These are phyloP conservation scores for Phlebopus sp. DNA, from an alignment of 1,284 basidiomycete genomes.

Conservation along the genomic window DNA sequence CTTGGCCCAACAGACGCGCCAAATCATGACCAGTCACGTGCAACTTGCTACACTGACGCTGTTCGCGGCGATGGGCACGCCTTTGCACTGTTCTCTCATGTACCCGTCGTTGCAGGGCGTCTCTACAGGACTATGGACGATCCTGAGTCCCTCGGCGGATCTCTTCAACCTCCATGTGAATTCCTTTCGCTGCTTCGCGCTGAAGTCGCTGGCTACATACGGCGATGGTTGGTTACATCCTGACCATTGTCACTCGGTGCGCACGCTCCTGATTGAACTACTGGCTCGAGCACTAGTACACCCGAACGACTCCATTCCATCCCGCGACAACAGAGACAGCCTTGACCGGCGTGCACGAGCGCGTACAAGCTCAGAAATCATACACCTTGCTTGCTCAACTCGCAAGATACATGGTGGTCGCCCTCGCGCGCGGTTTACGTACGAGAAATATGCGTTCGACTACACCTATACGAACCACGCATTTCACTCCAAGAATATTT, in stretches of 20 bases:
- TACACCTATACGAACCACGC: not conserved
- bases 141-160: conserved; percentile 10
- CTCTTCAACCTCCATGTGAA: conserved; percentile 11
- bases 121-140: not conserved
- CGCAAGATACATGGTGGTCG: conserved; percentile 5
- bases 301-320: not conserved
- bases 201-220: conserved; percentile 1
- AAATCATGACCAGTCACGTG: too few species aligned
- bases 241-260: not conserved
- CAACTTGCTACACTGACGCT: too few species aligned
- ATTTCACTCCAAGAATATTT: not conserved
- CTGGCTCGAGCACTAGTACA: not conserved
- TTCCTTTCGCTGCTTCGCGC: conserved; percentile 17
- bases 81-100: conserved; percentile 2
- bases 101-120: conserved; percentile 7
- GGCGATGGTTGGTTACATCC: conserved; percentile 1
- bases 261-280: not conserved
- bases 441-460: not conserved
- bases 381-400: conserved; percentile 11
- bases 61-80: not conserved
- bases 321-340: not conserved
- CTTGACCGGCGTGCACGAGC: not conserved
- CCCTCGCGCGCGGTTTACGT: not conserved
- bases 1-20: not conserved
- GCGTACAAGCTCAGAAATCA: not conserved